phyloP scores from a whole-genome alignment of 371 early-diverging fungal species.

The Synchytrium microbalum region DNA sequence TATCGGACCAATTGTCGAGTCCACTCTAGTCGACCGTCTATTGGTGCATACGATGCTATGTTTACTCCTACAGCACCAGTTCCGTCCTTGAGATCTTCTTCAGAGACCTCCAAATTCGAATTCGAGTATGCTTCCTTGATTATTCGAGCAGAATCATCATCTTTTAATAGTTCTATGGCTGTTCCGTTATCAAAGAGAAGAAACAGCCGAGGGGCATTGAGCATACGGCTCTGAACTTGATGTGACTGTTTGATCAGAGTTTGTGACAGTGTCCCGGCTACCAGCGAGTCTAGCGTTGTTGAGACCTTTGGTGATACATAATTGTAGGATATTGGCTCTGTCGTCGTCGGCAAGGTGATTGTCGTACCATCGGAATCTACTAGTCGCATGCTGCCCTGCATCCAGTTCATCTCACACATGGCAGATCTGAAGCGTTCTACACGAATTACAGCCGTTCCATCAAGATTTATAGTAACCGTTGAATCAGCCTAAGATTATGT shows the following conservation, averaged over 20 bases:
- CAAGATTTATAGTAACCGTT: not conserved
- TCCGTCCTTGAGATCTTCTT: not conserved
- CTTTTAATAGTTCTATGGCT: not conserved
- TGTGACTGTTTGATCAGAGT: not conserved
- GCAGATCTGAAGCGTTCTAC: not conserved
- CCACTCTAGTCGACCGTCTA: not conserved
- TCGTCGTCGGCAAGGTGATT: not conserved
- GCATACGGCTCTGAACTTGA: not conserved
- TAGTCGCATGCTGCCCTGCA: not conserved
- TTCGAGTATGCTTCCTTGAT: not conserved
- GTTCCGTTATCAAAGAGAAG: not conserved
- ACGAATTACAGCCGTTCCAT: not conserved
- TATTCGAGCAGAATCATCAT: not conserved
- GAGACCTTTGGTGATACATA: not conserved
- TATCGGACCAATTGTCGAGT: not conserved
- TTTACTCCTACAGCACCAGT: not conserved
- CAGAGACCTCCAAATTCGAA: not conserved
- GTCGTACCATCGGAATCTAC: not conserved
- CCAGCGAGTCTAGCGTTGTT: not conserved
- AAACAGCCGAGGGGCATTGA: not conserved
- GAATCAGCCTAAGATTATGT: not conserved
- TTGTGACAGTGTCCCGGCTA: not conserved
- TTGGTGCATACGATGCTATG: not conserved
- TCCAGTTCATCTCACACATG: not conserved
- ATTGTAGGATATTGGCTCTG: not conserved